These are phyloP conservation scores for Ophiorrhiza pumila DNA, from an alignment of 257 asterid genomes.

Conservation along the genomic window DNA sequence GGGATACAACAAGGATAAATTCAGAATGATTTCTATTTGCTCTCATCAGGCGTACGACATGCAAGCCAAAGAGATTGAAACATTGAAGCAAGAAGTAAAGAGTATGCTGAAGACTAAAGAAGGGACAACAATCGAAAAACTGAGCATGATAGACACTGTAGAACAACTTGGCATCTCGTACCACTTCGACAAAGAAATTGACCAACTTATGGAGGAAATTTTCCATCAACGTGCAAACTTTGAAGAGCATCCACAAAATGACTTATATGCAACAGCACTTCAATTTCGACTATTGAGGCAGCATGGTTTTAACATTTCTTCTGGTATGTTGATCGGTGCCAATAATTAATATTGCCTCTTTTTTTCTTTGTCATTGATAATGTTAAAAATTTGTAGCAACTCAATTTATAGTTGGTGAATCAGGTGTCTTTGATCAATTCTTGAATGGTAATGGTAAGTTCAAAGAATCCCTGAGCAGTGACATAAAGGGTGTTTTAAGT, in stretches of 20 bases:
- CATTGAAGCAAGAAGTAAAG: neutral
- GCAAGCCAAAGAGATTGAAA: neutral
- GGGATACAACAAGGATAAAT: too few species aligned
- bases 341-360: neutral
- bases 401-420: neutral
- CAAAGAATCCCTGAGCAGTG: neutral
- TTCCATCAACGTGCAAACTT: neutral
- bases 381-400: too few species aligned
- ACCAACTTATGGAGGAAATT: neutral
- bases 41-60: neutral
- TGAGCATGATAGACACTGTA: neutral
- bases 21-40: too few species aligned
- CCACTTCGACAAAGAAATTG: neutral
- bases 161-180: neutral
- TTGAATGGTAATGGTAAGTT: constrained; percentile 19
- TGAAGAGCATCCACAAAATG: neutral
- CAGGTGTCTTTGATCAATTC: neutral
- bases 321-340: too few species aligned
- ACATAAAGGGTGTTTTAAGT: constrained; percentile 19
- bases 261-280: neutral
- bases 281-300: too few species aligned
- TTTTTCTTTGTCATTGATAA: neutral
- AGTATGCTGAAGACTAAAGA: neutral
- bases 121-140: neutral
- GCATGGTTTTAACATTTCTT: too few species aligned